phyloP scores from a whole-genome alignment of 2,329 filamentous ascomycete species.

The Stemphylium lycopersici region DNA sequence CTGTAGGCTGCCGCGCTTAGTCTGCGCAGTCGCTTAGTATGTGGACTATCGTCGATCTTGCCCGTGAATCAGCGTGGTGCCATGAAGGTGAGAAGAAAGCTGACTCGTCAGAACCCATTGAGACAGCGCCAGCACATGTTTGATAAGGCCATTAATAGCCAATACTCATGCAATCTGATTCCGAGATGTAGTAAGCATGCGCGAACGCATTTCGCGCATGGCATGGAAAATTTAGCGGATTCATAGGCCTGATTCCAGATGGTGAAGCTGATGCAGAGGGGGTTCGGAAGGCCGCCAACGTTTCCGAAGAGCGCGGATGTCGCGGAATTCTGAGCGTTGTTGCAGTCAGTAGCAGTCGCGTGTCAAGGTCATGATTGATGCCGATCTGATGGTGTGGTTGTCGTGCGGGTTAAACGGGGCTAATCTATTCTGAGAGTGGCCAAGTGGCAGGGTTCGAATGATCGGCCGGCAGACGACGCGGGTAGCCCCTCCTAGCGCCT shows the following conservation, averaged over 20 bases:
- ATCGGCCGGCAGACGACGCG: constrained; percentile 4
- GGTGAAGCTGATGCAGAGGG: constrained; percentile 1
- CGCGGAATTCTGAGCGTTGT: constrained; percentile 2
- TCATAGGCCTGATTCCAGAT: background rate
- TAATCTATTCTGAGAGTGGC: constrained; percentile 26
- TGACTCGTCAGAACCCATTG: background rate
- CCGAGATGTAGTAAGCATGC: constrained; percentile 1
- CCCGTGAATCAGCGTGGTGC: background rate
- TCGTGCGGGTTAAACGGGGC: constrained; percentile 13
- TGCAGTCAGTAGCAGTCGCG: constrained; percentile 10
- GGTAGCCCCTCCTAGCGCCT: constrained; percentile 11
- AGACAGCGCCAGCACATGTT: background rate
- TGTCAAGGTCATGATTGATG: constrained; percentile 17
- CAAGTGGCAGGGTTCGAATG: constrained; percentile 8
- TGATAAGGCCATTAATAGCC: background rate
- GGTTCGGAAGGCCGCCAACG: background rate
- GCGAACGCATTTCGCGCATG: constrained; percentile 1
- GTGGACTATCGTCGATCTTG: constrained; percentile 2
- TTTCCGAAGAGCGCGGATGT: background rate
- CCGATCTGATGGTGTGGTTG: constrained; percentile 19
- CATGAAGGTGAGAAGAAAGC: background rate
- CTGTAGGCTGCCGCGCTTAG: background rate
- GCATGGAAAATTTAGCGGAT: background rate
- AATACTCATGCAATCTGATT: background rate
- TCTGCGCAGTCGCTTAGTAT: background rate